A percentile compares a stretch with the other conserved stretches of the same genome.
phyloP scores from a whole-genome alignment of 768 basidiomycete genomes.

The Dacryopinax primogenitus region DNA sequence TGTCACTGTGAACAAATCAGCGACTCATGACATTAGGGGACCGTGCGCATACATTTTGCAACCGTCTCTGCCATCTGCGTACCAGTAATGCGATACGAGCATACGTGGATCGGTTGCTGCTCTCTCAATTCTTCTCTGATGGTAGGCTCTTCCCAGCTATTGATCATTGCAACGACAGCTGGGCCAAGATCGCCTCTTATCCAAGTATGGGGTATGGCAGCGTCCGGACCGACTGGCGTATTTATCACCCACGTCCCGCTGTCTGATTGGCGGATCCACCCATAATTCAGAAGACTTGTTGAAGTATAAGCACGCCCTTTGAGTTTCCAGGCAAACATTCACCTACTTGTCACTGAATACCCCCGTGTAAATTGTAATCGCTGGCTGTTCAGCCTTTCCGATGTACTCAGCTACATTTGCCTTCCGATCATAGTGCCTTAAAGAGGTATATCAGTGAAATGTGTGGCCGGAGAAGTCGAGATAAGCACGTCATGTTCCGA shows the following conservation, averaged over 20 bases:
- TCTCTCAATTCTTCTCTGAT: neutral
- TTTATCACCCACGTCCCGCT: neutral
- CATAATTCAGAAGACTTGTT: neutral
- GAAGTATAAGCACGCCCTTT: neutral
- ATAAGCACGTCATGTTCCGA: neutral
- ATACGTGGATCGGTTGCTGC: neutral
- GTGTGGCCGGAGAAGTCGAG: neutral
- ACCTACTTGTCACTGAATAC: neutral
- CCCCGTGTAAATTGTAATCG: neutral
- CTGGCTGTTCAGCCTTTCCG: neutral
- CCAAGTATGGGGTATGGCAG: neutral
- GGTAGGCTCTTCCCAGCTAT: neutral
- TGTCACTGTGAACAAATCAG: neutral
- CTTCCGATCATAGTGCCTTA: constrained; percentile 1
- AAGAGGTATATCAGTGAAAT: neutral
- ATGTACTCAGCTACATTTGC: neutral
- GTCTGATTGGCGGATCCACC: neutral
- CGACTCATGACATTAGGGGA: neutral
- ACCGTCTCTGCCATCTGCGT: neutral
- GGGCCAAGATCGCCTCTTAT: neutral
- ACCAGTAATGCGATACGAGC: neutral
- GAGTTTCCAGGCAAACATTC: neutral
- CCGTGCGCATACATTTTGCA: neutral
- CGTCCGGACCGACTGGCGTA: neutral
- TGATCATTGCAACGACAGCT: neutral